These are phyloP conservation scores for Tuber microsphaerosporum DNA, from an alignment of 495 filamentous ascomycete species.

Conservation along the genomic window DNA sequence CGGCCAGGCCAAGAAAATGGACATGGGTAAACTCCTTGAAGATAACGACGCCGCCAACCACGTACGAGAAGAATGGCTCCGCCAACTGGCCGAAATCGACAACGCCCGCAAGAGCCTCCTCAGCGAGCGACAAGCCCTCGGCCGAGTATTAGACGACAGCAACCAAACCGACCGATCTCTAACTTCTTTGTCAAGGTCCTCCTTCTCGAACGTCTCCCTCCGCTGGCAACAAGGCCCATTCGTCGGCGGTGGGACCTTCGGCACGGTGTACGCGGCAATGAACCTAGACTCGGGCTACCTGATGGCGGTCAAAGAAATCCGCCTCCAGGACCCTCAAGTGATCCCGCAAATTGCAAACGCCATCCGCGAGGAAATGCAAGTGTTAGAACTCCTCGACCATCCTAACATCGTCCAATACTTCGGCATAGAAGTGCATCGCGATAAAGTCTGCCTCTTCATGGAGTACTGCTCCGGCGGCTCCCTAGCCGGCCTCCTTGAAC, in stretches of 20 bases:
- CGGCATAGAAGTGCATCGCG: conserved; percentile 93
- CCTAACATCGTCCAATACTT: conserved; percentile 97
- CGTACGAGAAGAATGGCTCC: conserved; percentile 64
- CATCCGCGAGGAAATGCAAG: conserved; percentile 94
- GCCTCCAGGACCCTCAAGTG: conserved; percentile 89
- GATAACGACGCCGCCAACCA: conserved; percentile 74
- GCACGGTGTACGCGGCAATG: conserved; percentile 93
- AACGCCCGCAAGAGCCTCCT: conserved; percentile 67
- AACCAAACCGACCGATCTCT: conserved; percentile 93
- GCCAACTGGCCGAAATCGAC: conserved; percentile 67
- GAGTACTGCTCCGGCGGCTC: conserved; percentile 96
- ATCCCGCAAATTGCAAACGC: conserved; percentile 88
- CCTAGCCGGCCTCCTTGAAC: conserved; percentile 80
- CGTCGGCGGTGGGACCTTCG: conserved; percentile 93
- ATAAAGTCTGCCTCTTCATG: conserved; percentile 99
- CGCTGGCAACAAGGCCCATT: conserved; percentile 98
- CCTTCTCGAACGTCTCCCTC: conserved; percentile 85
- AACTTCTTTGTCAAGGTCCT: conserved; percentile 76
- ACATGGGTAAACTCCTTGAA: conserved; percentile 67
- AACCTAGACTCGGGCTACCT: conserved; percentile 90
- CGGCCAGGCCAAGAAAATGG: conserved; percentile 65
- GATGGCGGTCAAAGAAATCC: conserved; percentile 98
- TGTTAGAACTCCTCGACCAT: conserved; percentile 88
- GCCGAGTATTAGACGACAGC: conserved; percentile 81
- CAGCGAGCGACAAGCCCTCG: conserved; percentile 81